Evolutionary conservation across 495 filamentous ascomycete species (phyloP).

Genomic region (Aspergillus sclerotioniger): DNA sequence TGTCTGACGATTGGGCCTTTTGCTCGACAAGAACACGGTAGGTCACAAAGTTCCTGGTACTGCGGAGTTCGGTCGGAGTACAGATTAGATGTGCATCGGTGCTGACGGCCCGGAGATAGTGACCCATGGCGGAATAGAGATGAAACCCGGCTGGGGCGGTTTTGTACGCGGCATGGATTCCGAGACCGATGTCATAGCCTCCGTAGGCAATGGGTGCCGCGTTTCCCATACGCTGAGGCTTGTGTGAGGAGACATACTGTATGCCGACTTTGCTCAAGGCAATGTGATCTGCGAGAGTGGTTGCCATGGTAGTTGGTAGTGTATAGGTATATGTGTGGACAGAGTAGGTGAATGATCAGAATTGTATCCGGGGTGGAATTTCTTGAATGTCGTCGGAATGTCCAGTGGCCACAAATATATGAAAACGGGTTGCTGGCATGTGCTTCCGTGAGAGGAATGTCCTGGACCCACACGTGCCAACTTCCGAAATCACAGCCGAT

Average conservation of each 20-base stretch:
- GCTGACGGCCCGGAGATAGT: slow-evolving; percentile 6
- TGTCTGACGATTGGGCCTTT: neutral
- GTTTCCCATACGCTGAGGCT: slow-evolving; percentile 13
- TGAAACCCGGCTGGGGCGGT: slow-evolving; percentile 4
- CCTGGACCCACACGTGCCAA: too few relatives aligned
- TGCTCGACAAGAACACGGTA: slow-evolving; percentile 6
- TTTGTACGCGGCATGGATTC: slow-evolving; percentile 13
- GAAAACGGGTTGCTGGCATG: too few relatives aligned
- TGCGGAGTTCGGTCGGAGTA: neutral
- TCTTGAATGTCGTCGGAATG: too few relatives aligned
- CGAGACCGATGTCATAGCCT: slow-evolving; percentile 9
- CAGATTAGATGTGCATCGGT: neutral
- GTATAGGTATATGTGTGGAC: too few relatives aligned
- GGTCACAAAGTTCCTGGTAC: slow-evolving; percentile 11
- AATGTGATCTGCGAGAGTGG: slow-evolving; percentile 3
- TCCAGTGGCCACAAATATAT: too few relatives aligned
- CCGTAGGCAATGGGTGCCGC: slow-evolving; percentile 11
- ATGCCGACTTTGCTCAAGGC: neutral
- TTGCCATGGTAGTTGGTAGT: neutral
- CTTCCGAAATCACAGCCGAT: too few relatives aligned
- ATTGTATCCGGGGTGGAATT: too few relatives aligned
- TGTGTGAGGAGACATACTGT: slow-evolving; percentile 2
- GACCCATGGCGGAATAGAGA: slow-evolving; percentile 4
- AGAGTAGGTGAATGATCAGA: too few relatives aligned
- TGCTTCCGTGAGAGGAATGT: too few relatives aligned